Percentiles rank a stretch among this genome's conserved stretches.
Conservation (phyloP, 257 asterid species). For the Penstemon barbatus region DNA sequence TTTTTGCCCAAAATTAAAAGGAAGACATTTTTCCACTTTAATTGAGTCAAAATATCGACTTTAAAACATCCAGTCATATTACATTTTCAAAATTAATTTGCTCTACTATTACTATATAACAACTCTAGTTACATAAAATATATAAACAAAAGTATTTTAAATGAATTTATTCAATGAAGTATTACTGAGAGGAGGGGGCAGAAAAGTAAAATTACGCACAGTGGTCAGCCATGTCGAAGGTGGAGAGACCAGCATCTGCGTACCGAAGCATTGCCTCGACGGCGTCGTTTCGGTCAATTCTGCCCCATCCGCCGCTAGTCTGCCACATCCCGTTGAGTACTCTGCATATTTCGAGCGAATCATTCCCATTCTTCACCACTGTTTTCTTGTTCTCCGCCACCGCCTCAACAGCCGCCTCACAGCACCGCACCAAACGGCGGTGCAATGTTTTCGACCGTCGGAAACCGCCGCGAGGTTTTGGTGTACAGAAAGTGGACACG, state of each 20-base stretch:
- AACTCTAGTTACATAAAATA: too few relatives aligned
- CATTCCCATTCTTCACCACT: constrained; percentile 65
- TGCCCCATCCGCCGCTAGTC: constrained; percentile 98
- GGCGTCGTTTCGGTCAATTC: constrained; percentile 85
- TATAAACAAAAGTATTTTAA: too few relatives aligned
- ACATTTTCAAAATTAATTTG: too few relatives aligned
- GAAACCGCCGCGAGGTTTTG: constrained; percentile 24
- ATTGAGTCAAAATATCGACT: neutral
- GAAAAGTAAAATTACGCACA: constrained; percentile 46
- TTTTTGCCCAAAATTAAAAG: constrained; percentile 22
- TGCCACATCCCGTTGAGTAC: constrained; percentile 97
- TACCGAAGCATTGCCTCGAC: constrained; percentile 85
- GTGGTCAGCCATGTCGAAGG: constrained; percentile 98
- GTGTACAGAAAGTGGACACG: constrained; percentile 22
- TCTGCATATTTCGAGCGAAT: constrained; percentile 78
- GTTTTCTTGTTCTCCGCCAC: constrained; percentile 44
- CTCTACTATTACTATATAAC: too few relatives aligned
- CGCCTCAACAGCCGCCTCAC: constrained; percentile 47
- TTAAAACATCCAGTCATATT: too few relatives aligned
- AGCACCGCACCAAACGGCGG: constrained; percentile 48
- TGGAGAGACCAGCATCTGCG: constrained; percentile 88
- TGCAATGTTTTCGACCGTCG: constrained; percentile 24
- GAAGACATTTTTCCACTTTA: neutral
- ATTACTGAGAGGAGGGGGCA: constrained; percentile 25
- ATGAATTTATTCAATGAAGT: too few relatives aligned